Conservation (phyloP, 139 green algal genomes). For the Diplosphaera chodatii region DNA sequence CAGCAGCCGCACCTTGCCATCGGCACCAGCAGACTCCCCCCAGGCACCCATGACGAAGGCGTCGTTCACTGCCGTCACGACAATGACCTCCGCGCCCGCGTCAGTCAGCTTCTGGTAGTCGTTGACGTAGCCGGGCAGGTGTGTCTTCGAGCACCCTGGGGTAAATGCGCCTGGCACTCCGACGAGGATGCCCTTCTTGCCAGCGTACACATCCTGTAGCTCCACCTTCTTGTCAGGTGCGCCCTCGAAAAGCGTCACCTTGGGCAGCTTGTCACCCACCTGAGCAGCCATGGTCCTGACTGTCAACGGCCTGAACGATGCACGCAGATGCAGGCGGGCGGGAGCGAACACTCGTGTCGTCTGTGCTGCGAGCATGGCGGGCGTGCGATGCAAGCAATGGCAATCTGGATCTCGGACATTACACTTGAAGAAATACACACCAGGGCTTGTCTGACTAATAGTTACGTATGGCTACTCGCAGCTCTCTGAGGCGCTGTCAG, state of each 20-base stretch:
- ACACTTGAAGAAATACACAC: too few species aligned
- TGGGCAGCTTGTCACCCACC: slow-evolving; percentile 42
- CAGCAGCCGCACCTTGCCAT: slow-evolving; percentile 47
- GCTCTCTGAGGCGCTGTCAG: too few species aligned
- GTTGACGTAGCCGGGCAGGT: slow-evolving; percentile 48
- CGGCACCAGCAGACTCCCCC: slow-evolving; percentile 42
- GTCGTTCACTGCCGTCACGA: slow-evolving; percentile 61
- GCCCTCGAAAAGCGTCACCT: slow-evolving; percentile 39
- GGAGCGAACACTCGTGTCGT: neutral
- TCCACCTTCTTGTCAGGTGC: slow-evolving; percentile 22
- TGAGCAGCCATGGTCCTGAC: slow-evolving; percentile 9
- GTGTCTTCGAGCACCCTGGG: slow-evolving; percentile 48
- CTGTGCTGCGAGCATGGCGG: too few species aligned
- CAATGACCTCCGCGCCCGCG: slow-evolving; percentile 43
- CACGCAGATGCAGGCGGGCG: neutral
- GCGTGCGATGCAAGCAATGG: too few species aligned
- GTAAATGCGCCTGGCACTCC: slow-evolving; percentile 52
- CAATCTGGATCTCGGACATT: too few species aligned
- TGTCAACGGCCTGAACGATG: neutral
- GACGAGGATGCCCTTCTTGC: slow-evolving; percentile 75
- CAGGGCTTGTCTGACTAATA: too few species aligned
- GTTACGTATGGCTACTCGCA: too few species aligned
- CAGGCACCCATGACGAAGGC: slow-evolving; percentile 71
- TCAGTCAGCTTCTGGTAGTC: slow-evolving; percentile 39
- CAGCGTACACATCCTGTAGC: slow-evolving; percentile 46